A percentile compares a stretch with the other conserved stretches of the same genome.
These are phyloP conservation scores for Paraleonurus japonicus DNA, from an alignment of 257 asterid genomes.

Conservation along the genomic window DNA sequence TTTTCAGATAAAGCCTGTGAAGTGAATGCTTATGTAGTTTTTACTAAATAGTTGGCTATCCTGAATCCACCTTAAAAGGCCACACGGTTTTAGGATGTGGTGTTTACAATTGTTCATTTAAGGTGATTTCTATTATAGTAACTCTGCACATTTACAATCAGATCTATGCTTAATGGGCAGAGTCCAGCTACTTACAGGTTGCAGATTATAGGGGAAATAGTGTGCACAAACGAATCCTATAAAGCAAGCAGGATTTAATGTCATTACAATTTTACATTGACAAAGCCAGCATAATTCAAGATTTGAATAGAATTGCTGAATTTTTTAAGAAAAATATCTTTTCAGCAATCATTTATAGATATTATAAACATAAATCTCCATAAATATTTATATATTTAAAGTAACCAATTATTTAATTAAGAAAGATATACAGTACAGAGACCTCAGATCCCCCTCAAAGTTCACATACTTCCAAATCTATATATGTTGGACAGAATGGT, in stretches of 20 bases:
- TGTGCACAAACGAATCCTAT: not conserved
- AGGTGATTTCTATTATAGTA: not conserved
- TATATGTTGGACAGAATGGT: not conserved
- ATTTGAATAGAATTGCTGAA: not conserved
- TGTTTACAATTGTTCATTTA: not conserved
- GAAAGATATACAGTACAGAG: not conserved
- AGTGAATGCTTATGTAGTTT: not conserved
- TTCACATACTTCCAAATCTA: not conserved
- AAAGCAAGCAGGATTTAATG: not conserved
- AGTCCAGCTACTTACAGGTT: not conserved
- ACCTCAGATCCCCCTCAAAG: not conserved
- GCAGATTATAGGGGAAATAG: not conserved
- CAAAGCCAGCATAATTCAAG: not conserved
- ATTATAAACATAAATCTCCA: not conserved
- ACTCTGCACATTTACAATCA: not conserved
- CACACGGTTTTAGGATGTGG: not conserved
- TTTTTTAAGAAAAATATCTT: not conserved
- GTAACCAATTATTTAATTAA: not conserved
- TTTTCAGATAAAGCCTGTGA: not conserved
- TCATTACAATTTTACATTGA: not conserved
- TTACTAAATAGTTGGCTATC: not conserved
- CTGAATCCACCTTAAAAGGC: not conserved
- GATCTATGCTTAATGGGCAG: not conserved
- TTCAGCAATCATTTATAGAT: not conserved
- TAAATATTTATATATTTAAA: too few relatives aligned